Conservation (phyloP, 2,329 filamentous ascomycete genomes). For the Nemania bipapillata region DNA sequence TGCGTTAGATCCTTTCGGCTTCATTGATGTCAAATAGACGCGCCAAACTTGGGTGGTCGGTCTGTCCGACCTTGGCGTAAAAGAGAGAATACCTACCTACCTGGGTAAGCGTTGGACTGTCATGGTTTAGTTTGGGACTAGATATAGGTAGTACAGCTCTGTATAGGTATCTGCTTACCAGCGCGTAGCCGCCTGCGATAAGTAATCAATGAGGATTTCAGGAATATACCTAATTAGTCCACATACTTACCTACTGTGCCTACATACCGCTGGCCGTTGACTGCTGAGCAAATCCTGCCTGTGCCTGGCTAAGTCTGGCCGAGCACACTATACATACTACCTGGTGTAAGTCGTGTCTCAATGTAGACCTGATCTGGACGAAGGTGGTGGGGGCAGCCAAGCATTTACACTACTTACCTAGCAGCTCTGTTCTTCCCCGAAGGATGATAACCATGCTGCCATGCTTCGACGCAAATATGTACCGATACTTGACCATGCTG, state of each 20-base stretch:
- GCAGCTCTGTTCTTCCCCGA: constrained; percentile 29
- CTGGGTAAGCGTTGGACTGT: background rate
- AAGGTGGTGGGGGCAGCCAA: constrained; percentile 22
- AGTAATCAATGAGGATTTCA: background rate
- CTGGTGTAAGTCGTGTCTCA: constrained; percentile 12
- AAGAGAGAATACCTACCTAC: background rate
- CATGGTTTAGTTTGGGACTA: background rate
- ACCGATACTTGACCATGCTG: constrained; percentile 45
- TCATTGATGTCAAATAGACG: constrained; percentile 19
- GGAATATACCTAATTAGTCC: background rate
- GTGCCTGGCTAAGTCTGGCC: background rate
- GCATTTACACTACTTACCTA: background rate
- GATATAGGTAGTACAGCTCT: background rate
- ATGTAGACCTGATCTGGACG: constrained; percentile 24
- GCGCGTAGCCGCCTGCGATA: no score
- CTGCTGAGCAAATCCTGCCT: constrained; percentile 9
- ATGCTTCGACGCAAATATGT: constrained; percentile 35
- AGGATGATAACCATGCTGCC: constrained; percentile 34
- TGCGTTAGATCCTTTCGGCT: constrained; percentile 14
- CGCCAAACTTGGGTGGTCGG: constrained; percentile 18
- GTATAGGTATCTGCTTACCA: background rate
- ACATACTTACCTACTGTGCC: background rate
- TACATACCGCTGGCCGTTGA: background rate
- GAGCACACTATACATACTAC: no score
- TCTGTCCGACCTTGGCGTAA: constrained; percentile 27